Base-by-base conservation (phyloP, 2,329 filamentous ascomycete genomes). In the Plenodomus tracheiphilus region DNA sequence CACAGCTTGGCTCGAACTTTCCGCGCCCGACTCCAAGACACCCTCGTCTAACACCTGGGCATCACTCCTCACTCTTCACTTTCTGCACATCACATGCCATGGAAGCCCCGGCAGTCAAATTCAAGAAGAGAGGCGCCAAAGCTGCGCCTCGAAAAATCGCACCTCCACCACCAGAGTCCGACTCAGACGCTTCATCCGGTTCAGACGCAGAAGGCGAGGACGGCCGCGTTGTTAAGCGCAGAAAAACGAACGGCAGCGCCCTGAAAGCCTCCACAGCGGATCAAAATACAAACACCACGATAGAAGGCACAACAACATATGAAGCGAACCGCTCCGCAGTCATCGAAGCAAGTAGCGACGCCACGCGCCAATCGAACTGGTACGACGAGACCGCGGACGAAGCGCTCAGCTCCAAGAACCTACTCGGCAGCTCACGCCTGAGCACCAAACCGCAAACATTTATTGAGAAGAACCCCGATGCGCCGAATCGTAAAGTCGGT, bases 321-420 rank as follows among this genome's bases (percentile, higher is more conserved):
- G 72, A 79, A 43, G 82, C 86, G 48, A 81, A 90, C 70, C 79
- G 86, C 58, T 80, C 77, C 48, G 73, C 84, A 19, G 79, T 80
- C 56, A 84, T 91, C 61, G 79, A 84, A 61, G 80, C 79, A 55
- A 83, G 82, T 62, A 93, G 93, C 70, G 92, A 97, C 69, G 93
- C 94, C 17, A 97, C 93, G 1, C 96, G 95, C 65, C 82, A 86
- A 37, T 87, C 83, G 47, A 89, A 96, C 70, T 97, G 91, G 92
- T 94, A 88, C 73, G 91, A 96, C 52, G 89, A 93, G 51, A 79
- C 81, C n/a, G 75, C 78, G 19, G 74, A 76, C 39, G 79, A 80
- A 46, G 73, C 76, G 4, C 56, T 79, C 37, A 75, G 69, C 57
- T 68, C 74, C 32, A 81, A 85, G 66, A 85, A 79, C 46, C 77